Evolutionary conservation across 2,329 filamentous ascomycete species (phyloP).

Genomic region (Aureobasidium namibiae): DNA sequence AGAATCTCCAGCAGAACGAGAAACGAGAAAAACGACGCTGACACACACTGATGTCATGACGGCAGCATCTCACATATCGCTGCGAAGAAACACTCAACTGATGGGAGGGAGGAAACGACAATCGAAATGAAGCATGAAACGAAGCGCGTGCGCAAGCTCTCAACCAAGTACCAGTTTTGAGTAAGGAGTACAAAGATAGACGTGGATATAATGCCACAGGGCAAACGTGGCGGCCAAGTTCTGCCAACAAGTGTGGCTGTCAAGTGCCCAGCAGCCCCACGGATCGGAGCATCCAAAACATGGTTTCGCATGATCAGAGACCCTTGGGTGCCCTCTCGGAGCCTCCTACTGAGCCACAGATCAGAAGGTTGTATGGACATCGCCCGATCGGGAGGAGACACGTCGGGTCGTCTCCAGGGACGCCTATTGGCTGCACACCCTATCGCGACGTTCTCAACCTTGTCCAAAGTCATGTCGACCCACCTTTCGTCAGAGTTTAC

Average conservation of each 20-base stretch:
- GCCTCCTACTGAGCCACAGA: background rate
- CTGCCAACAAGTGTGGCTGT: conserved; percentile 2
- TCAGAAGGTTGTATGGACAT: conserved; percentile 7
- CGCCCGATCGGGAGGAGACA: background rate
- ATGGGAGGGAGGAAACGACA: background rate
- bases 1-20: background rate
- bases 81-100: background rate
- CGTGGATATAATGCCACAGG: background rate
- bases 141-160: background rate
- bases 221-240: conserved; percentile 9
- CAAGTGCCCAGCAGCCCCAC: background rate
- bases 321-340: background rate
- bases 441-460: background rate
- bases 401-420: background rate
- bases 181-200: conserved; percentile 8
- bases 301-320: conserved; percentile 1
- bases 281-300: conserved; percentile 2
- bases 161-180: background rate
- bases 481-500: conserved; percentile 2
- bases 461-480: background rate
- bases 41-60: background rate
- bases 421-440: background rate
- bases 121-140: conserved; percentile 4
- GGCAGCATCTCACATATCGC: background rate
- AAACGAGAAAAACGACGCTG: conserved; percentile 6